These are phyloP conservation scores for Ogataea polymorpha DNA, from an alignment of 805 yeast species.

Conservation along the genomic window DNA sequence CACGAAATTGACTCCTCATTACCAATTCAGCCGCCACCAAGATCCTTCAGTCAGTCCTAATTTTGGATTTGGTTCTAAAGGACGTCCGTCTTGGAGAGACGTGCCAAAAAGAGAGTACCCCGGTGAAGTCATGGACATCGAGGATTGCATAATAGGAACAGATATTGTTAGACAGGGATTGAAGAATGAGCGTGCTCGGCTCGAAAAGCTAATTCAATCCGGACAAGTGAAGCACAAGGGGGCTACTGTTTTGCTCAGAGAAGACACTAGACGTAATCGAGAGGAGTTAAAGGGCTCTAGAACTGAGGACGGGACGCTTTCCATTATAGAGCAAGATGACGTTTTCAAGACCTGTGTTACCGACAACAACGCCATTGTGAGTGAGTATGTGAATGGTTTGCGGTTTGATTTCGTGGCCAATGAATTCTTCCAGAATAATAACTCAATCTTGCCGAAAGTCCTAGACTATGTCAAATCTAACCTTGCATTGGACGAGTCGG, in stretches of 20 bases:
- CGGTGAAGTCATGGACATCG: conserved; percentile 88
- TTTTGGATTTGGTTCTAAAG: conserved; percentile 87
- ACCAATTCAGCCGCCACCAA: conserved; percentile 61
- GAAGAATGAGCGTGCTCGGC: conserved; percentile 59
- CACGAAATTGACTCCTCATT: conserved; percentile 95
- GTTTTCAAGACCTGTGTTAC: conserved; percentile 71
- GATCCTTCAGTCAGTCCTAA: conserved; percentile 45
- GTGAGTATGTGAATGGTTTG: conserved; percentile 70
- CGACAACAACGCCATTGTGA: conserved; percentile 71
- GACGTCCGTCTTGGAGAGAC: conserved; percentile 67
- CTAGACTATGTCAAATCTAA: conserved; percentile 78
- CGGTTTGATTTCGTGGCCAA: conserved; percentile 89
- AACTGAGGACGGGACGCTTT: conserved; percentile 37
- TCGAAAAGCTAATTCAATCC: conserved; percentile 36
- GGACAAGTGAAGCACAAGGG: conserved; percentile 53
- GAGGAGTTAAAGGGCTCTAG: conserved; percentile 45
- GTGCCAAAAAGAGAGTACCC: conserved; percentile 30
- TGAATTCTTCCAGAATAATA: conserved; percentile 94
- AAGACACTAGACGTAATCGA: conserved; percentile 50
- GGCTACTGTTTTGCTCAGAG: conserved; percentile 83
- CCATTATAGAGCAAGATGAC: conserved; percentile 34
- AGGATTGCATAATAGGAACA: conserved; percentile 91
- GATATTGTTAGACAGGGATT: conserved; percentile 71
- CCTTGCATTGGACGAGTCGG: conserved; percentile 42
- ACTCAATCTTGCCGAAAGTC: conserved; percentile 81